A percentile compares a stretch with the other conserved stretches of the same genome.
These are phyloP conservation scores for Mucor circinelloides DNA, from an alignment of 371 early-diverging fungal species.

Conservation along the genomic window DNA sequence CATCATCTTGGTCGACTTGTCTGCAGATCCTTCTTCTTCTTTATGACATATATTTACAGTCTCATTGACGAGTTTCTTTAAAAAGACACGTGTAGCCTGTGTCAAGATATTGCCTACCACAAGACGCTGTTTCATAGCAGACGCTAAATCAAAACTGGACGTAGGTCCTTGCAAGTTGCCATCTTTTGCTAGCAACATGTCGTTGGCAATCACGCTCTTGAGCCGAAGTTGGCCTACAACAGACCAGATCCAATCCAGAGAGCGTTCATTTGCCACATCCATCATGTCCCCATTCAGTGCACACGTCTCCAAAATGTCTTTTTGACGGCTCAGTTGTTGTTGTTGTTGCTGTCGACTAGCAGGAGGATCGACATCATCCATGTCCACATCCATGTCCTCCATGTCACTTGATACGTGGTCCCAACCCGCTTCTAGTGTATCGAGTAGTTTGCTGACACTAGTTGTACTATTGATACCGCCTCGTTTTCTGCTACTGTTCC, in stretches of 20 bases:
- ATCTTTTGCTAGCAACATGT: slow-evolving; percentile 39
- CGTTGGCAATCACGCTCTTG: slow-evolving; percentile 41
- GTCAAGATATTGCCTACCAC: slow-evolving; percentile 34
- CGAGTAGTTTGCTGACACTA: slow-evolving; percentile 28
- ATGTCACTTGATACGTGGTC: slow-evolving; percentile 36
- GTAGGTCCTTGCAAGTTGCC: slow-evolving; percentile 35
- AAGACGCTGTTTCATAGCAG: slow-evolving; percentile 44
- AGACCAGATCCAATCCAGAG: slow-evolving; percentile 53
- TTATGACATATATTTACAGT: slow-evolving; percentile 30
- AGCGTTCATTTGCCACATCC: slow-evolving; percentile 34
- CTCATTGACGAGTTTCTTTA: slow-evolving; percentile 28
- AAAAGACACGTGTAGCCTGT: slow-evolving; percentile 35
- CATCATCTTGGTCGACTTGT: slow-evolving; percentile 41
- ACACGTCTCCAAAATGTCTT: slow-evolving; percentile 6
- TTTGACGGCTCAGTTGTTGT: background rate
- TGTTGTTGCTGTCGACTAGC: background rate
- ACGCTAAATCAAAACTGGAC: slow-evolving; percentile 25
- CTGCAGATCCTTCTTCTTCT: slow-evolving; percentile 26
- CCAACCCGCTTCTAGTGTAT: slow-evolving; percentile 38
- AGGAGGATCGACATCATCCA: slow-evolving; percentile 39
- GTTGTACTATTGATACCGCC: slow-evolving; percentile 32
- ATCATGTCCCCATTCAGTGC: slow-evolving; percentile 1
- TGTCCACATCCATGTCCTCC: slow-evolving; percentile 40
- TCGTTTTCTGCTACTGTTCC: slow-evolving; percentile 34
- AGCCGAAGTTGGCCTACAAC: slow-evolving; percentile 40